Conservation (phyloP, 2,329 filamentous ascomycete genomes). For the Alternaria hordeiaustralica region DNA sequence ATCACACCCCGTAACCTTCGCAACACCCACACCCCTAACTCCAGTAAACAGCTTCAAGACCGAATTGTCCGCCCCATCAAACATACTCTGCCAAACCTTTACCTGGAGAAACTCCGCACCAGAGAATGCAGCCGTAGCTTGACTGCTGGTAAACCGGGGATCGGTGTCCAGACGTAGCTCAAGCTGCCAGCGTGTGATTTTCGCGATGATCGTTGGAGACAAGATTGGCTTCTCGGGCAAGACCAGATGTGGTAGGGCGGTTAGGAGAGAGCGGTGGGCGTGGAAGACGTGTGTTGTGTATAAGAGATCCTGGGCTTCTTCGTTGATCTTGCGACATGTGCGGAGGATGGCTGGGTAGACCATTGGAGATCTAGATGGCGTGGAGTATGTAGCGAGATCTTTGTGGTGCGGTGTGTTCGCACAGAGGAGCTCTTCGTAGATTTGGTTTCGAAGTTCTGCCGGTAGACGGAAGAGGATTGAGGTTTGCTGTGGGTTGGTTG, state of each 20-base stretch:
- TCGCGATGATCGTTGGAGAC: slow-evolving; percentile 31
- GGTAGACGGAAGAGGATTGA: slow-evolving; percentile 57
- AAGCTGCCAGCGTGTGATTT: slow-evolving; percentile 55
- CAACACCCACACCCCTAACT: slow-evolving; percentile 54
- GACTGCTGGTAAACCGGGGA: slow-evolving; percentile 50
- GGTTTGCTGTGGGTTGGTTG: slow-evolving; percentile 15
- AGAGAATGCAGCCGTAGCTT: slow-evolving; percentile 54
- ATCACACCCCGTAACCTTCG: slow-evolving; percentile 53
- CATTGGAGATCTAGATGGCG: slow-evolving; percentile 9
- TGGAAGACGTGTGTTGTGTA: slow-evolving; percentile 60
- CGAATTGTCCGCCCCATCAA: slow-evolving; percentile 48
- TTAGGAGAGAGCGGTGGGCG: slow-evolving; percentile 57
- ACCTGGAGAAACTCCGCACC: slow-evolving; percentile 56
- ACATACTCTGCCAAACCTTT: slow-evolving; percentile 56
- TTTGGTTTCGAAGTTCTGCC: slow-evolving; percentile 66
- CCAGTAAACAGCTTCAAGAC: slow-evolving; percentile 55
- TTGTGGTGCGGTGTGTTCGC: slow-evolving; percentile 20
- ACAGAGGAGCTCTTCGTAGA: slow-evolving; percentile 55
- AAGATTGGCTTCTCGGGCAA: slow-evolving; percentile 47
- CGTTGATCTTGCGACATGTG: slow-evolving; percentile 51
- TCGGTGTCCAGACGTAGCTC: slow-evolving; percentile 58
- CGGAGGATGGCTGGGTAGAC: slow-evolving; percentile 51
- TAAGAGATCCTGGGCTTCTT: slow-evolving; percentile 54
- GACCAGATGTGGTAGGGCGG: slow-evolving; percentile 53
- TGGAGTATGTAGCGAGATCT: slow-evolving; percentile 10